Evolutionary conservation across 2,329 filamentous ascomycete species (phyloP).

Genomic region (Huntiella moniliformis): DNA sequence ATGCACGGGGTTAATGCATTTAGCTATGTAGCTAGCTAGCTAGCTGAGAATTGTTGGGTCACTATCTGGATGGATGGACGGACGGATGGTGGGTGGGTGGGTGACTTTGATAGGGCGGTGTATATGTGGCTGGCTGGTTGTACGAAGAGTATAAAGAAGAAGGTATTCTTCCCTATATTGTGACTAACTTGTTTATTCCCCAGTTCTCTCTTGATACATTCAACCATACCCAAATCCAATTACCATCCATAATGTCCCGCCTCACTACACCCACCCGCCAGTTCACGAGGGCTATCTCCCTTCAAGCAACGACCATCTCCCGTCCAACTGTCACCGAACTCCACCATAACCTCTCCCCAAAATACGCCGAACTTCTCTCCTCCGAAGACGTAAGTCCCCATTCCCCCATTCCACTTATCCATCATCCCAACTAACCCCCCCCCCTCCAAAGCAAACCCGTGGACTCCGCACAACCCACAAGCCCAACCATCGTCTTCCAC

Average conservation of each 20-base stretch:
- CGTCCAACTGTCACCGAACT: conserved; percentile 20
- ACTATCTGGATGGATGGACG: no score
- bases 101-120: no score
- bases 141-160: background rate
- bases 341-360: conserved; percentile 22
- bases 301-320: conserved; percentile 23
- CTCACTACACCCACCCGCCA: conserved; percentile 31
- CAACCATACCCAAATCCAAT: background rate
- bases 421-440: background rate
- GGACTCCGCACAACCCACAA: conserved; percentile 29
- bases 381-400: conserved; percentile 24
- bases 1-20: no score
- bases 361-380: conserved; percentile 28
- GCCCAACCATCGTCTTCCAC: conserved; percentile 20
- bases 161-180: background rate
- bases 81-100: no score
- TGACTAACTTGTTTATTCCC: background rate
- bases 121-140: no score
- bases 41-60: background rate
- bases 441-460: conserved; percentile 20
- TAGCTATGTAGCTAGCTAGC: no score
- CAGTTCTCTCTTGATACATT: background rate
- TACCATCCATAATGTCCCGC: conserved; percentile 25
- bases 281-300: conserved; percentile 23
- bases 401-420: background rate